phyloP scores from a whole-genome alignment of 1,284 basidiomycete genomes.

The Cryptococcus maquisensis region DNA sequence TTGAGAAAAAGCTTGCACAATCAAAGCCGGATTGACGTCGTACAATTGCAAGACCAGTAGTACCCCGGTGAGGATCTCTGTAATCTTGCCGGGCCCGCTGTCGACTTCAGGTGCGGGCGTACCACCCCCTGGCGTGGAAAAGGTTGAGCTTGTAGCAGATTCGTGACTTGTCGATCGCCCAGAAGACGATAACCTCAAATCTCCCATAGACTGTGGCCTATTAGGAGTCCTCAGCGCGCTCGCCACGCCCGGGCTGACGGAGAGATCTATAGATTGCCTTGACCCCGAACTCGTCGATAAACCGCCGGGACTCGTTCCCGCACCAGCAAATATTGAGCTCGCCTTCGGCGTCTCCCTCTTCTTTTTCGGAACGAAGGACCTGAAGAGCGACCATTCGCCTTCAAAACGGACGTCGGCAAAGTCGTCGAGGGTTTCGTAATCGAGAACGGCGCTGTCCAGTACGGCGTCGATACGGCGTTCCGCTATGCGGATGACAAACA shows the following conservation, averaged over 20 bases:
- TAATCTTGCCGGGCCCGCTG: conserved; percentile 61
- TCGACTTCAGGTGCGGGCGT: conserved; percentile 1
- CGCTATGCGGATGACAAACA: conserved; percentile 89
- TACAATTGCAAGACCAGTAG: conserved; percentile 80
- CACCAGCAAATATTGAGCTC: conserved; percentile 34
- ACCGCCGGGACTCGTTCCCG: conserved; percentile 18
- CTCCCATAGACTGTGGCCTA: conserved; percentile 27
- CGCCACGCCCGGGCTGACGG: conserved; percentile 14
- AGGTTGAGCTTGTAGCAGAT: conserved; percentile 10
- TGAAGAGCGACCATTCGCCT: conserved; percentile 90
- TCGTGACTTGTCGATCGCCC: conserved; percentile 15
- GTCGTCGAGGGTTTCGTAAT: conserved; percentile 72
- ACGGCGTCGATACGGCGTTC: conserved; percentile 84
- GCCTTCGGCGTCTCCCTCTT: conserved; percentile 52
- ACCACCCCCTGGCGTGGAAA: background rate
- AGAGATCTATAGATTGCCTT: conserved; percentile 4
- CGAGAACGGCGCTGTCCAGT: conserved; percentile 77
- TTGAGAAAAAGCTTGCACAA: conserved; percentile 90
- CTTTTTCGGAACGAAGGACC: conserved; percentile 64
- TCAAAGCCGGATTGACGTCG: conserved; percentile 84
- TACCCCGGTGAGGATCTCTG: conserved; percentile 78
- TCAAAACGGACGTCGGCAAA: conserved; percentile 86
- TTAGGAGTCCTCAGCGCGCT: conserved; percentile 16
- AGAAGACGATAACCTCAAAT: conserved; percentile 18
- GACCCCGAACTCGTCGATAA: background rate